A percentile compares a stretch with the other conserved stretches of the same genome.
Evolutionary conservation across 78 protist species (phyloP).

Genomic region (Dictyostelium firmibasis): DNA sequence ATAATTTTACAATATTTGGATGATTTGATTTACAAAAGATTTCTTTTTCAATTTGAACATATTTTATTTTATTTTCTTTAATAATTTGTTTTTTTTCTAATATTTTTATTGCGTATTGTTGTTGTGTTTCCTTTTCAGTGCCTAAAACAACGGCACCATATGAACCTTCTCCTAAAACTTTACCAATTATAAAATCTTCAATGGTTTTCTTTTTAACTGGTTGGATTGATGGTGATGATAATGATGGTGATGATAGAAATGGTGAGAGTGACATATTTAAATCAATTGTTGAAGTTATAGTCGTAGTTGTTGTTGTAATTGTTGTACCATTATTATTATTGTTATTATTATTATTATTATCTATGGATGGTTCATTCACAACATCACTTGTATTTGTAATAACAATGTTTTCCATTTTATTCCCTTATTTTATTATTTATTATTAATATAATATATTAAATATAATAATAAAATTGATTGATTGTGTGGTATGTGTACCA

Average conservation of each 20-base stretch:
- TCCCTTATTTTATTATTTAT: neutral
- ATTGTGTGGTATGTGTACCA: too few species aligned
- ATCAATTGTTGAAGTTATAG: neutral
- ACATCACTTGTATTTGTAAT: slow-evolving; percentile 6
- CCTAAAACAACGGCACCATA: slow-evolving; percentile 86
- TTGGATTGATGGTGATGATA: slow-evolving; percentile 49
- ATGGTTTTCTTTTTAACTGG: slow-evolving; percentile 69
- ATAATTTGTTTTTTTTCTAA: slow-evolving; percentile 81
- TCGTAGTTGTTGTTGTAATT: neutral
- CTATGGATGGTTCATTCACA: neutral
- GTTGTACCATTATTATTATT: neutral
- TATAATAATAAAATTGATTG: too few species aligned
- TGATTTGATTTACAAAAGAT: slow-evolving; percentile 85
- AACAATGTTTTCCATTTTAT: neutral
- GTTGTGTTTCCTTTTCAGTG: slow-evolving; percentile 74
- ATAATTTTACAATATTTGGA: slow-evolving; percentile 88
- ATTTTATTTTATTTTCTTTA: slow-evolving; percentile 80
- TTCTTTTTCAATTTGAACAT: slow-evolving; percentile 85
- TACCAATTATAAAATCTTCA: slow-evolving; percentile 82
- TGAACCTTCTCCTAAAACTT: slow-evolving; percentile 82
- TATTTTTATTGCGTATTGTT: slow-evolving; percentile 89
- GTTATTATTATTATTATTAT: neutral
- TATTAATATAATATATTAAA: neutral
- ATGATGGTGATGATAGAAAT: slow-evolving; percentile 20
- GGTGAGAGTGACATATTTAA: neutral